These are phyloP conservation scores for Solanum microdontum DNA, from an alignment of 257 asterid species.

Conservation along the genomic window DNA sequence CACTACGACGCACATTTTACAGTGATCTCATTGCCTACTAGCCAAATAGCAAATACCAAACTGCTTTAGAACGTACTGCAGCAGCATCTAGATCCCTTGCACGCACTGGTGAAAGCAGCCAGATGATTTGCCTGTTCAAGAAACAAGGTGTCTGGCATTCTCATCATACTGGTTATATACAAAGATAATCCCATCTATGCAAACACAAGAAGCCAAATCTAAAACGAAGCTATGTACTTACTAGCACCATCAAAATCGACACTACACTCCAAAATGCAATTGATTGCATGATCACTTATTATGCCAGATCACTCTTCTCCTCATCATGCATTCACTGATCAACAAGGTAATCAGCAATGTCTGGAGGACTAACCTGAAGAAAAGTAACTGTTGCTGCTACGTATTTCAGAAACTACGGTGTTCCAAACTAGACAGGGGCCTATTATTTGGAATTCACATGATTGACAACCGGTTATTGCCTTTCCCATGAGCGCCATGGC, in stretches of 20 bases:
- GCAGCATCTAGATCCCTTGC: not conserved
- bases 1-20: not conserved
- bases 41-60: not conserved
- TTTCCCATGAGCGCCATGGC: conserved; percentile 79
- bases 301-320: not conserved
- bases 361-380: not conserved
- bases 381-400: not conserved
- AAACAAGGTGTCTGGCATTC: not conserved
- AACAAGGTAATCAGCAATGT: not conserved
- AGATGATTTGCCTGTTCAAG: not conserved
- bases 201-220: not conserved
- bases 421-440: conserved; percentile 61
- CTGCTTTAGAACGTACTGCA: not conserved
- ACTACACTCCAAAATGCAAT: not conserved
- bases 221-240: not conserved
- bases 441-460: conserved; percentile 35
- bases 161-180: not conserved
- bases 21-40: not conserved
- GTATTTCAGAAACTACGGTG: conserved; percentile 18
- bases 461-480: conserved; percentile 38
- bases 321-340: not conserved
- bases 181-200: not conserved
- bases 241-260: not conserved
- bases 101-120: not conserved
- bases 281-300: not conserved